These are phyloP conservation scores for Aspergillus bridgeri DNA, from an alignment of 495 filamentous ascomycete species.

Conservation along the genomic window DNA sequence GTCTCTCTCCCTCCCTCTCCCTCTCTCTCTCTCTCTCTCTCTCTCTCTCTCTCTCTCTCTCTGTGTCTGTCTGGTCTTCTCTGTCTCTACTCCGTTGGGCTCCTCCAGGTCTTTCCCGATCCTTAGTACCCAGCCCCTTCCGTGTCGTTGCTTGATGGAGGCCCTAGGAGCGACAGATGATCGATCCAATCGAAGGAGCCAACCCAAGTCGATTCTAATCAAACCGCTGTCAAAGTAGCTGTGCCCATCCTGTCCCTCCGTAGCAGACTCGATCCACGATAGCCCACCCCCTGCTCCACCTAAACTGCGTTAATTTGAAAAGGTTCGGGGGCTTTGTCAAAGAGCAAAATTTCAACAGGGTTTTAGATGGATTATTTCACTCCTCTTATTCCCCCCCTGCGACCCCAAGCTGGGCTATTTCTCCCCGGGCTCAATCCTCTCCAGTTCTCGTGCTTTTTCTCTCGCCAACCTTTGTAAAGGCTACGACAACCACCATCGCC, in stretches of 20 bases:
- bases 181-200: background rate
- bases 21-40: too few species aligned
- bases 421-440: background rate
- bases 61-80: background rate
- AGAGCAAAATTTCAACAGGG: slow-evolving; percentile 14
- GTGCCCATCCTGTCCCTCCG: slow-evolving; percentile 13
- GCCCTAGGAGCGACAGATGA: background rate
- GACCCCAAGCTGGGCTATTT: background rate
- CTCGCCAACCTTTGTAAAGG: background rate
- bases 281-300: slow-evolving; percentile 22
- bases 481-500: background rate
- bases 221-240: slow-evolving; percentile 12
- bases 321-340: slow-evolving; percentile 17
- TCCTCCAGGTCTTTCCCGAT: background rate
- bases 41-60: background rate
- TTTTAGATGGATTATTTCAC: slow-evolving; percentile 12
- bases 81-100: background rate
- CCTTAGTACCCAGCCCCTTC: background rate
- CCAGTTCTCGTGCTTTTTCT: slow-evolving; percentile 5
- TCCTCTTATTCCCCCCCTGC: slow-evolving; percentile 6
- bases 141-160: background rate
- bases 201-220: background rate
- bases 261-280: slow-evolving; percentile 24
- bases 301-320: slow-evolving; percentile 21
- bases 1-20: too few species aligned